A percentile compares a stretch with the other conserved stretches of the same genome.
Conservation (phyloP, 768 basidiomycete genomes). For the Sporobolomyces pararoseus region DNA sequence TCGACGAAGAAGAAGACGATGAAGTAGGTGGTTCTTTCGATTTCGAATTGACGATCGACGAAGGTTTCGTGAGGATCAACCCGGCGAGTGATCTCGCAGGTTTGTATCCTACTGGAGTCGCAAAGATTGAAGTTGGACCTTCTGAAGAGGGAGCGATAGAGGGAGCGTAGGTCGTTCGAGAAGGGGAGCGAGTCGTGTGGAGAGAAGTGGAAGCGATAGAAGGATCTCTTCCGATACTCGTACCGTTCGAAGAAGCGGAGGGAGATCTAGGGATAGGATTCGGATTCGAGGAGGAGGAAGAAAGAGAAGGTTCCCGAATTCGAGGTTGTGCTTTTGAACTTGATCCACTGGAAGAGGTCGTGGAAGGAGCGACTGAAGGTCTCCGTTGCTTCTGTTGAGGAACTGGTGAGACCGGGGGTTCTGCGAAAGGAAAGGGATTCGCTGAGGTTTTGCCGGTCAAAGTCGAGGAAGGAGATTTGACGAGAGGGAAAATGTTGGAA, state of each 20-base stretch:
- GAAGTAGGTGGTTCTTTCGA: neutral
- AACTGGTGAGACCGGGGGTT: neutral
- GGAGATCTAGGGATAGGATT: neutral
- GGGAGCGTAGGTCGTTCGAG: neutral
- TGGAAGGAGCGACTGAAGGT: neutral
- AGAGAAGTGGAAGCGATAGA: slow-evolving; percentile 8
- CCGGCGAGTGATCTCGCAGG: neutral
- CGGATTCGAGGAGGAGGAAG: neutral
- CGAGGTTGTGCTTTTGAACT: neutral
- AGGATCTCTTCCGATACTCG: neutral
- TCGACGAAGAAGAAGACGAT: neutral
- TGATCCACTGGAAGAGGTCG: neutral
- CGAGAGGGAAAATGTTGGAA: slow-evolving; percentile 10
- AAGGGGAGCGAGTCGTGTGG: neutral
- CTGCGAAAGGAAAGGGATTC: slow-evolving; percentile 2
- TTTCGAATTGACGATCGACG: too few species aligned
- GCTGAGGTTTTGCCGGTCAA: neutral
- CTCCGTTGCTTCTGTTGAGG: neutral
- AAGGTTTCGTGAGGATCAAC: slow-evolving; percentile 8
- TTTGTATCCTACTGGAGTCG: slow-evolving; percentile 4
- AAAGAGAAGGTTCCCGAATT: neutral
- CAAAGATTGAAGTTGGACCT: slow-evolving; percentile 17
- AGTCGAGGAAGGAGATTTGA: slow-evolving; percentile 6
- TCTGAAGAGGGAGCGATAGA: slow-evolving; percentile 14
- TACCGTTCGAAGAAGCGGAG: neutral